phyloP scores from a whole-genome alignment of 1,284 basidiomycete genomes.

The Meripilus lineatus region DNA sequence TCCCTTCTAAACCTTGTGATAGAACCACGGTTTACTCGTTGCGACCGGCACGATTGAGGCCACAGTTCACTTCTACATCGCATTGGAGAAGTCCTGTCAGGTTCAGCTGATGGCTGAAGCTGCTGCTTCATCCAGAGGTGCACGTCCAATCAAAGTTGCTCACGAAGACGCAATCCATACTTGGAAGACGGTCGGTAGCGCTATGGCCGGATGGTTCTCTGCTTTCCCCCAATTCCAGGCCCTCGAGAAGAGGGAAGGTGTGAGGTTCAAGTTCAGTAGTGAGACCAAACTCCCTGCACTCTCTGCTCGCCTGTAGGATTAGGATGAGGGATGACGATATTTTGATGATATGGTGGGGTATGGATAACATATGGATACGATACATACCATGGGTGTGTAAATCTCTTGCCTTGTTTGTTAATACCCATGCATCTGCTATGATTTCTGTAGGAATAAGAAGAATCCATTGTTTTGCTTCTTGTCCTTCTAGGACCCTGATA shows the following conservation, averaged over 20 bases:
- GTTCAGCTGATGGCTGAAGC: constrained; percentile 48
- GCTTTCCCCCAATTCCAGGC: constrained; percentile 33
- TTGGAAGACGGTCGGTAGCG: constrained; percentile 26
- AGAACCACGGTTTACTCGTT: constrained; percentile 60
- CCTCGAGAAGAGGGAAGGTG: constrained; percentile 32
- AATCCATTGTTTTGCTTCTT: too few relatives aligned
- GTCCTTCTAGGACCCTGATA: too few relatives aligned
- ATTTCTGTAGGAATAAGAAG: too few relatives aligned
- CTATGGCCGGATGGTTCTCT: constrained; percentile 34
- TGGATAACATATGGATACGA: too few relatives aligned
- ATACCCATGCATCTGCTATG: too few relatives aligned
- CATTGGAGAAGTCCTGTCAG: constrained; percentile 41
- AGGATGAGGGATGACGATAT: too few relatives aligned
- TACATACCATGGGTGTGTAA: too few relatives aligned
- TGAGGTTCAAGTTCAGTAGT: constrained; percentile 15
- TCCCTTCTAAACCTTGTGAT: constrained; percentile 24
- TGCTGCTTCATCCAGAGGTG: constrained; percentile 33
- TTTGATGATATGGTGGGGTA: too few relatives aligned
- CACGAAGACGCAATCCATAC: constrained; percentile 24
- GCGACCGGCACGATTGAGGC: constrained; percentile 38
- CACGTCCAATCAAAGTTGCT: constrained; percentile 25
- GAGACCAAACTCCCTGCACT: background rate
- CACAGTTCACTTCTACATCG: constrained; percentile 34
- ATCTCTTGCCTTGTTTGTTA: too few relatives aligned
- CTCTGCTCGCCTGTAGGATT: background rate